Percentiles rank a stretch among this genome's conserved stretches.
Conservation (phyloP, 257 asterid genomes). For the Thymus quinquecostatus region DNA sequence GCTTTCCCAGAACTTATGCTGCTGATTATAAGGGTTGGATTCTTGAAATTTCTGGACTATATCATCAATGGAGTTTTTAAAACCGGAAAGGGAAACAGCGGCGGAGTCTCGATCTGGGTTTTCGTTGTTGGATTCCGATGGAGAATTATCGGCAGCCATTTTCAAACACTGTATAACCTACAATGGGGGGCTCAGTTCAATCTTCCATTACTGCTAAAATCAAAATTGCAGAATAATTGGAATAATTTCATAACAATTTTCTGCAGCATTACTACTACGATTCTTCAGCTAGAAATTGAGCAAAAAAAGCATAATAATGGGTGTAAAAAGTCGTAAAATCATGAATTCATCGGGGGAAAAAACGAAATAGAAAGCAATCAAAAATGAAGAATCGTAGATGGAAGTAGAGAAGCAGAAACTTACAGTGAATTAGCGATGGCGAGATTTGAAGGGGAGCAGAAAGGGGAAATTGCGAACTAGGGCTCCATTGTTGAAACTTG, state of each 20-base stretch:
- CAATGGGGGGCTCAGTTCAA: not conserved
- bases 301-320: not conserved
- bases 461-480: not conserved
- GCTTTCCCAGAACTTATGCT: conserved; percentile 62
- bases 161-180: not conserved
- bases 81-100: conserved; percentile 35
- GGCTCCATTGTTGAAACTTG: too few relatives aligned
- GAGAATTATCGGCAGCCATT: conserved; percentile 47
- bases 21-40: conserved; percentile 33
- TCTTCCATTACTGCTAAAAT: not conserved
- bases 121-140: conserved; percentile 45
- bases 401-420: conserved; percentile 2
- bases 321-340: not conserved
- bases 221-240: too few relatives aligned
- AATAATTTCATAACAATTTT: not conserved
- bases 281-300: not conserved
- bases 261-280: not conserved
- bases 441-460: not conserved
- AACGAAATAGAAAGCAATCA: not conserved
- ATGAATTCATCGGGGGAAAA: not conserved
- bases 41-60: conserved; percentile 48
- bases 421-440: not conserved
- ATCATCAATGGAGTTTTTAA: conserved; percentile 38
- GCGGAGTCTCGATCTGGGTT: conserved; percentile 41
- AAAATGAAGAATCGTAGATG: not conserved